phyloP scores from a whole-genome alignment of 2,329 filamentous ascomycete species.

The Microthyrium microscopicum region DNA sequence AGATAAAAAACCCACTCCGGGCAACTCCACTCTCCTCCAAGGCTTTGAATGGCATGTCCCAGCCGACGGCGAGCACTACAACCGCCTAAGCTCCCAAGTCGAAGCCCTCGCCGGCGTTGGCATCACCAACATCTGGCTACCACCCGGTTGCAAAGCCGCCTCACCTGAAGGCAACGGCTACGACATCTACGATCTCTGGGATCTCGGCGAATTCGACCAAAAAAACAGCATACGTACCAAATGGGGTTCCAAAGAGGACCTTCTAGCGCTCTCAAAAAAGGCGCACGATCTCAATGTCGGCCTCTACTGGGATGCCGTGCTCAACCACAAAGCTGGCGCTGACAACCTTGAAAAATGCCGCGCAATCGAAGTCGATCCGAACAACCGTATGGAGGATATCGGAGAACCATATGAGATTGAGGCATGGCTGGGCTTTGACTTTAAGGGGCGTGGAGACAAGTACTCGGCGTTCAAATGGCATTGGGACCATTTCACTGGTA shows the following conservation, averaged over 20 bases:
- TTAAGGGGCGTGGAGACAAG: constrained; percentile 40
- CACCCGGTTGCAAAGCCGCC: constrained; percentile 53
- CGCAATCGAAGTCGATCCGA: constrained; percentile 46
- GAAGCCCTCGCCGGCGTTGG: constrained; percentile 41
- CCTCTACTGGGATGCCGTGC: constrained; percentile 52
- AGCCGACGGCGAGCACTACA: constrained; percentile 43
- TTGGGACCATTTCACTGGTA: constrained; percentile 51
- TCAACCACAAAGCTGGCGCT: constrained; percentile 57
- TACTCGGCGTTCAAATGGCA: constrained; percentile 49
- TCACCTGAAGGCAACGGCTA: constrained; percentile 45
- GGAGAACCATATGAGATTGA: constrained; percentile 44
- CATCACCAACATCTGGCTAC: constrained; percentile 49
- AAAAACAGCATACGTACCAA: constrained; percentile 47
- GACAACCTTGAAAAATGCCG: constrained; percentile 46
- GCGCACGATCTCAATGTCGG: constrained; percentile 39
- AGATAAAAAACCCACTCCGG: constrained; percentile 11
- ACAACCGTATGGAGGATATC: constrained; percentile 36
- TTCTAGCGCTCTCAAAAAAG: constrained; percentile 33
- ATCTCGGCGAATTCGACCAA: constrained; percentile 56
- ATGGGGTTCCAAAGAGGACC: constrained; percentile 49
- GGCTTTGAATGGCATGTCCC: constrained; percentile 59
- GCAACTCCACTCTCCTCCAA: constrained; percentile 46
- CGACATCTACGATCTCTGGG: constrained; percentile 49
- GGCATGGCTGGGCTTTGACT: constrained; percentile 52
- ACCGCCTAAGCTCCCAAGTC: constrained; percentile 35